Percentiles rank a stretch among this genome's conserved stretches.
Conservation (phyloP, 129 eudicot species). For the Oenanthe sinensis region DNA sequence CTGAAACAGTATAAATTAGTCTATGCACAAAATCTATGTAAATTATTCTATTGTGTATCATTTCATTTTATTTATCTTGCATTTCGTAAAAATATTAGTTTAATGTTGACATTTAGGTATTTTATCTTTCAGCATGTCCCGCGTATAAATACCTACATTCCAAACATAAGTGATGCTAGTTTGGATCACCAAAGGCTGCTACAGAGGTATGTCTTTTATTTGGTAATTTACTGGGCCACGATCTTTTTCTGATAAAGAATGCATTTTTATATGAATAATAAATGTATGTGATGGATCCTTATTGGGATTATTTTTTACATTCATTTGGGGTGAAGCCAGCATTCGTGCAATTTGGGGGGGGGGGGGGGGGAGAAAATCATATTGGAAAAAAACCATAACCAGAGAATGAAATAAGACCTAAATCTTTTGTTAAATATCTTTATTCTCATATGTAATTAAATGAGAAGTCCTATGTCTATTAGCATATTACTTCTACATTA, state of each 20-base stretch:
- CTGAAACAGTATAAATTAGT: background rate
- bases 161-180: slow-evolving; percentile 56
- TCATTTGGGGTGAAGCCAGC: no score
- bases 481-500: background rate
- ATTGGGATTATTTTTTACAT: background rate
- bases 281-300: background rate
- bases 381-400: no score
- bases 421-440: no score
- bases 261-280: background rate
- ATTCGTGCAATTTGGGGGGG: no score
- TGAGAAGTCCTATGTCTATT: background rate
- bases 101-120: background rate
- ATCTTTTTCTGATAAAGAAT: background rate
- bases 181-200: slow-evolving; percentile 71
- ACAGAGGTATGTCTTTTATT: slow-evolving; percentile 43
- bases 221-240: background rate
- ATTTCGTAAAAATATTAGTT: background rate
- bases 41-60: background rate
- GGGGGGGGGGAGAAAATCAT: no score
- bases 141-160: slow-evolving; percentile 52
- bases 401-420: no score
- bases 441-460: background rate
- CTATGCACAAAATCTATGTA: background rate
- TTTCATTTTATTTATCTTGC: background rate
- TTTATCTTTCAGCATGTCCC: slow-evolving; percentile 59